These are phyloP conservation scores for Lasiodiplodia sp. DNA, from an alignment of 2,329 filamentous ascomycete genomes.

Conservation along the genomic window DNA sequence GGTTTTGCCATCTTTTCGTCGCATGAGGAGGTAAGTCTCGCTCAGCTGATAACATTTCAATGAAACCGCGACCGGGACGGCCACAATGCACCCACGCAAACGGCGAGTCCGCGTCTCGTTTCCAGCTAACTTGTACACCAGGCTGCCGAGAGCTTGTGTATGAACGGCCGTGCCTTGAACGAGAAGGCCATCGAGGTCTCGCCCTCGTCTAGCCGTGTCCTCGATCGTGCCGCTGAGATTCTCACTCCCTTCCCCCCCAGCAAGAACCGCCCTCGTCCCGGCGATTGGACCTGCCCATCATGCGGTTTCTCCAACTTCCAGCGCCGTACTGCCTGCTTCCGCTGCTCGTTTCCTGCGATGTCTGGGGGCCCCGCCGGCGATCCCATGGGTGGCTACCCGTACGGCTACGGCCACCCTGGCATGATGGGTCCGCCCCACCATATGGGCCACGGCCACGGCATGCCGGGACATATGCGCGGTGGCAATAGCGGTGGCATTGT, in stretches of 20 bases:
- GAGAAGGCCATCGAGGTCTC: slow-evolving; percentile 99
- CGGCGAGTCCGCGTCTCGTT: background rate
- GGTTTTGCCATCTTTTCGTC: slow-evolving; percentile 99
- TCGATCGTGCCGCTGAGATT: slow-evolving; percentile 94
- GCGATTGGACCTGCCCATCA: slow-evolving; percentile 98
- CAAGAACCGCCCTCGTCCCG: slow-evolving; percentile 96
- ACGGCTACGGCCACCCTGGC: slow-evolving; percentile 68
- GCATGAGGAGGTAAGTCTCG: slow-evolving; percentile 88
- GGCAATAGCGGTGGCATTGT: slow-evolving; percentile 82
- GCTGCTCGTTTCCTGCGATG: slow-evolving; percentile 97
- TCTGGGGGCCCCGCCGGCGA: slow-evolving; percentile 76
- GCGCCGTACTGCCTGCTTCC: slow-evolving; percentile 96
- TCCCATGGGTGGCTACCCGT: slow-evolving; percentile 68
- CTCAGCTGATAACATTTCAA: slow-evolving; percentile 11
- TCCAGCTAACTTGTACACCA: slow-evolving; percentile 48
- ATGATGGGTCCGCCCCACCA: slow-evolving; percentile 68
- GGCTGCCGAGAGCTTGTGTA: slow-evolving; percentile 97
- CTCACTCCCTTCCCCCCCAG: slow-evolving; percentile 96
- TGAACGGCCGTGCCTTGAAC: slow-evolving; percentile 97
- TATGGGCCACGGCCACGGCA: slow-evolving; percentile 65
- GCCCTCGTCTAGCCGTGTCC: slow-evolving; percentile 92
- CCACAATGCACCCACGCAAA: background rate
- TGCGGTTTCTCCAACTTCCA: slow-evolving; percentile 99
- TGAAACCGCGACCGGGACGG: slow-evolving; percentile 8
- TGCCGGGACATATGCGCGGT: slow-evolving; percentile 70